These are phyloP conservation scores for Cladophialophora exuberans DNA, from an alignment of 2,329 filamentous ascomycete species.

Conservation along the genomic window DNA sequence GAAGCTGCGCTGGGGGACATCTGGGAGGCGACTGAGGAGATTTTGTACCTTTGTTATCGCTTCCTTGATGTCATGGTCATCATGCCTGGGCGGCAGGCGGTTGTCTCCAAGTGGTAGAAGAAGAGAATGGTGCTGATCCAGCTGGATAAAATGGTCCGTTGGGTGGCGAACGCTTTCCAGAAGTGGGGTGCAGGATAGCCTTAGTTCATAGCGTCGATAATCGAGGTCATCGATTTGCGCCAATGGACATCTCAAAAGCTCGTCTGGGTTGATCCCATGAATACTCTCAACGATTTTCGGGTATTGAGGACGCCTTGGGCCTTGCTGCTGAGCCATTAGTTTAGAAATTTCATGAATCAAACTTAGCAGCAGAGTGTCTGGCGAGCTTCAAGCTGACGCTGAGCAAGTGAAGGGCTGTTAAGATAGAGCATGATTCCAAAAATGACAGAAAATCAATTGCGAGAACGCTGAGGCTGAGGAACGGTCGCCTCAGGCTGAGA, in stretches of 20 bases:
- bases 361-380: too few relatives aligned
- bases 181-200: slow-evolving; percentile 4
- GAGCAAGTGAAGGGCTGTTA: too few relatives aligned
- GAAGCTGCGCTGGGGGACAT: slow-evolving; percentile 8
- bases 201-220: background rate
- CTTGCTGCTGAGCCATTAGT: background rate
- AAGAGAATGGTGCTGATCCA: background rate
- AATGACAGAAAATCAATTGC: too few relatives aligned
- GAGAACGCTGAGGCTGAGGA: too few relatives aligned
- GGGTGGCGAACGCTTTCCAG: background rate
- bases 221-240: slow-evolving; percentile 2
- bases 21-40: background rate
- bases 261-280: background rate
- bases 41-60: background rate
- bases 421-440: too few relatives aligned
- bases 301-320: background rate
- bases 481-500: too few relatives aligned
- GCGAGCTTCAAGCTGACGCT: too few relatives aligned
- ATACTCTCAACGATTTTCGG: background rate
- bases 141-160: background rate
- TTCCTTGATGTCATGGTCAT: background rate
- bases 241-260: slow-evolving; percentile 1
- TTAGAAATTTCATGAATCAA: too few relatives aligned
- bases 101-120: background rate
- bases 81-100: background rate